phyloP scores from a whole-genome alignment of 1,284 basidiomycete species.

The Austroboletus niveus region DNA sequence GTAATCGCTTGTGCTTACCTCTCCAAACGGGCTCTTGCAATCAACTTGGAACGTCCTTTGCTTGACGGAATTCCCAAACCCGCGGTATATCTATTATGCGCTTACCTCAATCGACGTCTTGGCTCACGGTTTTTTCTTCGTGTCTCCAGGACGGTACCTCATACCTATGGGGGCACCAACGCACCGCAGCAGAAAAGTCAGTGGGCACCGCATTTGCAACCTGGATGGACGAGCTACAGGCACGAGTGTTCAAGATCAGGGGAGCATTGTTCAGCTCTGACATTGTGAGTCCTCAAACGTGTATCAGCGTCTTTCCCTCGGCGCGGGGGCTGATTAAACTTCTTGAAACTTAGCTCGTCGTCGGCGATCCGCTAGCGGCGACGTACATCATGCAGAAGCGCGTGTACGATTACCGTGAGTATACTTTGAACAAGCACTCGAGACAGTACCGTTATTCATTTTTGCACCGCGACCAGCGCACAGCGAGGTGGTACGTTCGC shows the following conservation, averaged over 20 bases:
- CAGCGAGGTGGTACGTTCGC: conserved; percentile 3
- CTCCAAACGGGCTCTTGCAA: neutral
- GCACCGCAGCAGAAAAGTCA: conserved; percentile 2
- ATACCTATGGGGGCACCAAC: conserved; percentile 10
- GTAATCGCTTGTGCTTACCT: neutral
- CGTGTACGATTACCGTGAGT: conserved; percentile 11
- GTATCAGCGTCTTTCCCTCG: neutral
- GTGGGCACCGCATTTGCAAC: conserved; percentile 2
- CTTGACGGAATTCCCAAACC: neutral
- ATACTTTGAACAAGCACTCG: no score
- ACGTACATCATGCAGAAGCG: conserved; percentile 10
- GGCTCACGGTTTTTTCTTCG: neutral
- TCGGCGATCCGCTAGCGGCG: conserved; percentile 8
- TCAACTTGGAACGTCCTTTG: no score
- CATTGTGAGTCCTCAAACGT: conserved; percentile 1
- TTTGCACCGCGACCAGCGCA: neutral
- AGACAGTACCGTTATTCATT: neutral
- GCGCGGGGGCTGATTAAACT: neutral
- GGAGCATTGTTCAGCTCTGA: conserved; percentile 6
- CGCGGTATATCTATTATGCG: neutral
- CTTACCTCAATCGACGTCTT: neutral
- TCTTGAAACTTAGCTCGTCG: conserved; percentile 1
- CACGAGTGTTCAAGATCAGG: conserved; percentile 6
- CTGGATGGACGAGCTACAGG: conserved; percentile 8
- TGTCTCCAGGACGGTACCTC: neutral